These are phyloP conservation scores for Calocybe gangraenosa DNA, from an alignment of 768 basidiomycete species.

Conservation along the genomic window DNA sequence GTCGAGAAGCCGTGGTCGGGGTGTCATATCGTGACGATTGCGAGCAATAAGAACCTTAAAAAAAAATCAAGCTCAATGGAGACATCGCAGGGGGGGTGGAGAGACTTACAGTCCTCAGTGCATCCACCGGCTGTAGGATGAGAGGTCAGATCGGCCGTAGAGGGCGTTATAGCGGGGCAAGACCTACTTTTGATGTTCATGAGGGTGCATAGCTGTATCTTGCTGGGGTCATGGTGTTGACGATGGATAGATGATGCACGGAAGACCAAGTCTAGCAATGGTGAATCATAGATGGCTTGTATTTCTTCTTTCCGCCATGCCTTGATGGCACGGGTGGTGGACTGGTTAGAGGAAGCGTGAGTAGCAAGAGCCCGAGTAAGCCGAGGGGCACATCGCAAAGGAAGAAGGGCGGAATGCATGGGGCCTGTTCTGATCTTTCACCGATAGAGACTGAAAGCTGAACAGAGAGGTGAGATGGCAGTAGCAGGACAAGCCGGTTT, in stretches of 20 bases:
- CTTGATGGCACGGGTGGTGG: slow-evolving; percentile 29
- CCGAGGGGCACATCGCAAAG: slow-evolving; percentile 21
- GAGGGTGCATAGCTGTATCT: slow-evolving; percentile 93
- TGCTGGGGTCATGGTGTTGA: slow-evolving; percentile 79
- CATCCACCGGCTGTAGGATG: slow-evolving; percentile 78
- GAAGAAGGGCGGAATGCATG: slow-evolving; percentile 8
- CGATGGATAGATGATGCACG: slow-evolving; percentile 82
- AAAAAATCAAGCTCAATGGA: slow-evolving; percentile 3
- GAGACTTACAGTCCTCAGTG: slow-evolving; percentile 84
- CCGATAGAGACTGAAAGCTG: too few species aligned
- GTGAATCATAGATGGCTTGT: slow-evolving; percentile 78
- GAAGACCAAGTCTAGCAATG: slow-evolving; percentile 87
- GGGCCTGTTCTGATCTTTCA: too few species aligned
- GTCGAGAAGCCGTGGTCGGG: slow-evolving; percentile 79
- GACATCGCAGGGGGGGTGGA: slow-evolving; percentile 5
- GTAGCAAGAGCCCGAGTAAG: slow-evolving; percentile 58
- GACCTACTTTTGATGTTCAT: slow-evolving; percentile 97
- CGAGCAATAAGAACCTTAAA: slow-evolving; percentile 92
- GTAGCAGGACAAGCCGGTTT: too few species aligned
- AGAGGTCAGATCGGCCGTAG: slow-evolving; percentile 9
- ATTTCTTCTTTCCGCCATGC: slow-evolving; percentile 81
- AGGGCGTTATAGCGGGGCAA: slow-evolving; percentile 22
- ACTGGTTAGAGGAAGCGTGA: slow-evolving; percentile 36
- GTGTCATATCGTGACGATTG: slow-evolving; percentile 94
- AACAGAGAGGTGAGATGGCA: too few species aligned